A percentile compares a stretch with the other conserved stretches of the same genome.
phyloP scores from a whole-genome alignment of 306 rosid species.

The Cucurbita argyrosperma region DNA sequence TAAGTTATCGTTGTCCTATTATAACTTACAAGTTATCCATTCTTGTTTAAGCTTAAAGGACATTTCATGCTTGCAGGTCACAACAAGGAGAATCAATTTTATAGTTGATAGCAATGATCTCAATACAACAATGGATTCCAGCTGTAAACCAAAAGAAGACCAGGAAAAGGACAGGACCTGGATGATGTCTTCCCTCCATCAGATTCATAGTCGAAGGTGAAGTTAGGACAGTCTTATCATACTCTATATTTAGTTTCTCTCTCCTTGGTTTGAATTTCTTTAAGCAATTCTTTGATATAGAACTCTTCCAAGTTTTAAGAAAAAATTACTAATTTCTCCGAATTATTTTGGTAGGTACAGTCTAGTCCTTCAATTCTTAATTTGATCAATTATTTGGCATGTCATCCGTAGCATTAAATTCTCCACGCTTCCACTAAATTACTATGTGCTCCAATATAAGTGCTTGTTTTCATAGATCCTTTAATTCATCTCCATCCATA shows the following conservation, averaged over 20 bases:
- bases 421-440: not conserved
- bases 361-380: not conserved
- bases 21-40: not conserved
- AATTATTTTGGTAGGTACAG: not conserved
- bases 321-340: not conserved
- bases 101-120: constrained; percentile 51
- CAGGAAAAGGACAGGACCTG: constrained; percentile 77
- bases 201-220: constrained; percentile 90
- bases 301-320: not conserved
- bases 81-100: constrained; percentile 82
- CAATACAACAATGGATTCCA: constrained; percentile 20
- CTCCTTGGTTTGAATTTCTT: not conserved
- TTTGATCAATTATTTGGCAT: not conserved
- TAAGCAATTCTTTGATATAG: not conserved
- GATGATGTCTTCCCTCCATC: constrained; percentile 81
- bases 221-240: constrained; percentile 7
- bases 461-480: too few species aligned
- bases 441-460: too few species aligned
- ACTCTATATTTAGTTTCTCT: constrained; percentile 3
- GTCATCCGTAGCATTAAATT: not conserved
- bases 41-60: constrained; percentile 9
- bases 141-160: constrained; percentile 22
- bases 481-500: too few species aligned
- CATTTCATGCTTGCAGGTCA: constrained; percentile 43
- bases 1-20: not conserved